Base-by-base conservation (phyloP, 2,329 filamentous ascomycete genomes). In the Cordyceps militaris region DNA sequence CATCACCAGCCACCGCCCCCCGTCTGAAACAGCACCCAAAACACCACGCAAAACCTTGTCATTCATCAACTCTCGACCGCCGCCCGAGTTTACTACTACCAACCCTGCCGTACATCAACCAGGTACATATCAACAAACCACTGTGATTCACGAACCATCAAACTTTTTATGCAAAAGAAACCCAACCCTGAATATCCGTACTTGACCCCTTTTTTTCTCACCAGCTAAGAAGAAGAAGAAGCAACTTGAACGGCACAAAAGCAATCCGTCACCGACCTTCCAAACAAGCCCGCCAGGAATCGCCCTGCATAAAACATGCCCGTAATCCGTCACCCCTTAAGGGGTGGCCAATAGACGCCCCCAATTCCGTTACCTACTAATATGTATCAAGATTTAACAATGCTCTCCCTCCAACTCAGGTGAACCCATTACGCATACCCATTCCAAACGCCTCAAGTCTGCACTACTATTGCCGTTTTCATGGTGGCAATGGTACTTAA, bases 1-100 rank as follows among this genome's bases (percentile, higher is more conserved):
- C 42, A 10, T 28, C 21, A 23, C 13, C 8, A 48, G 28, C 30
- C 46, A 34, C 26, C 36, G 9, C 30, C n/a, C 21, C 26, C 38
- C n/a, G 19, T 30, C 50, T 53, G 50, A 53, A 53, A 53, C 50
- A 53, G 36, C 36, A 32, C 50, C 28, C 50, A 52, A 52, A 52
- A 52, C 50, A 32, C 23, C 19, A 21, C 38, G 7, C 38, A n/a
- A 4, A 38, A 8, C 38, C n/a, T 2, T 9, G 38, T 14, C 21
- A 23, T 23, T 21, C 3, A 3, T 19, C 36, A 36, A 14, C n/a
- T 32, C 30, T 32, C 30, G 11, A 32, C n/a, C n/a, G n/a, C n/a
- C n/a, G n/a, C n/a, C n/a, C n/a, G n/a, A n/a, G n/a, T n/a, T n/a
- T n/a, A n/a, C n/a, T n/a, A n/a, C n/a, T n/a, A n/a, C n/a, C n/a